Evolutionary conservation across 1,284 basidiomycete species (phyloP), one percentile per base, ranked within the genome.

Genomic region (Leccinum pachyderme): DNA sequence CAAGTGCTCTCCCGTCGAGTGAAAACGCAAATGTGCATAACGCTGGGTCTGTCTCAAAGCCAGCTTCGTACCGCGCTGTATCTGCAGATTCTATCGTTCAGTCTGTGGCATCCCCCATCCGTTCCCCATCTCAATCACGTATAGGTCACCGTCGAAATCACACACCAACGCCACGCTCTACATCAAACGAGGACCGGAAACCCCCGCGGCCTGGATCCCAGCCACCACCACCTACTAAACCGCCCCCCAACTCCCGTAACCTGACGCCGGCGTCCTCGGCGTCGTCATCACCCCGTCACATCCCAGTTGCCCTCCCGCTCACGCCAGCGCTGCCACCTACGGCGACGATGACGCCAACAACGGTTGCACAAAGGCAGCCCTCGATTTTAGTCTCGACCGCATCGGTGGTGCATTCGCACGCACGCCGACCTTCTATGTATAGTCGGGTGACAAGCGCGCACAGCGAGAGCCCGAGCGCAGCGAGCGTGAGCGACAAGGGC

Each of bases 241-340:
- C 70, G 4, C 64, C 65, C 0, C 61, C 71, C 25, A 73, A 71
- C 51, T 65, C 61, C 11, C 77, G 77, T 28, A 75, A 69, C 50
- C 67, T 75, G 49, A 82, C 81, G 0, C 82, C 82, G 1, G 64
- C 72, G 0, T 87, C 86, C 0, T 87, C 85, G 0, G 77, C 78
- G 7, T 74, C 82, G 0, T 81, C 85, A 0, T 87, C 86, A 7
- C 86, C 86, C 0, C 78, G 75, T 13, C 78, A 78, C 49, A 52
- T 72, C 0, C 66, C 76, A 9, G 61, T 66, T 4, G 59, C 73
- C 0, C 72, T 86, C 0, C 82, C 83, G 1, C 66, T 73, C 24
- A 75, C 74, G 0, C 70, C 58, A 6, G 56, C 73, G 5, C 71
- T 73, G 33, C 71, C 76, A 45, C 59, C 75, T 37, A 72, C 79